Evolutionary conservation across 345 rosid species (phyloP), one percentile per base, ranked within the genome.

Genomic region (Camelina sativa): DNA sequence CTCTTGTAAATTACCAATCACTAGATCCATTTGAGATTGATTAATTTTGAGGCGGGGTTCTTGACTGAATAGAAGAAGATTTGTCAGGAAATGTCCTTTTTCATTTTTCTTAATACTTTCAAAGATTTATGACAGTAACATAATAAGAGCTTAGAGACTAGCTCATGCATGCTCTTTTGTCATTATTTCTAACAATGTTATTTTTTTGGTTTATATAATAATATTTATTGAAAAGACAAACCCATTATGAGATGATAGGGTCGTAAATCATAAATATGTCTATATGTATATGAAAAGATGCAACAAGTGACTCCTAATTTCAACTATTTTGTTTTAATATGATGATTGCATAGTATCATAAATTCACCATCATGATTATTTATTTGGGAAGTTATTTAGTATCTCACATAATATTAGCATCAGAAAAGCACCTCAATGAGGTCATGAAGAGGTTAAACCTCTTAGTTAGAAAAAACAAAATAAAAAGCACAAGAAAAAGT

Each of bases 241-340:
- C 64, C 73, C 81, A 86, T 85, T 73, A 84, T 79, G 85, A 44
- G 62, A 55, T 81, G 76, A 80, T 86, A 73, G 64, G 74, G 67
- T 74, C 65, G 54, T 57, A 67, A 35, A 52, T 60, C 77, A 81
- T 72, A 74, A 80, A 76, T 70, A 48, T 64, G 67, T 48, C 62
- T 75, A 15, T 12, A 17, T 67, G 37, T 61, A 51, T 43, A 60
- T 32, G 62, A 67, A 67, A 75, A 25, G 73, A 41, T 60, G 28
- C 56, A 67, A 67, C 67, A 71, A 50, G 13, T 61, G 60, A 61
- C 38, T 47, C 37, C 58, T 34, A 9, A 65, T 34, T 65, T 56
- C 77, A 46, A 56, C 51, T 46, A 34, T 25, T 38, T 75, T 30
- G 41, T 23, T 75, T 20, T 46, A 67, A 3, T 43, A 58, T 59